phyloP scores from a whole-genome alignment of 768 basidiomycete genomes.

The Tylopilus sp. region DNA sequence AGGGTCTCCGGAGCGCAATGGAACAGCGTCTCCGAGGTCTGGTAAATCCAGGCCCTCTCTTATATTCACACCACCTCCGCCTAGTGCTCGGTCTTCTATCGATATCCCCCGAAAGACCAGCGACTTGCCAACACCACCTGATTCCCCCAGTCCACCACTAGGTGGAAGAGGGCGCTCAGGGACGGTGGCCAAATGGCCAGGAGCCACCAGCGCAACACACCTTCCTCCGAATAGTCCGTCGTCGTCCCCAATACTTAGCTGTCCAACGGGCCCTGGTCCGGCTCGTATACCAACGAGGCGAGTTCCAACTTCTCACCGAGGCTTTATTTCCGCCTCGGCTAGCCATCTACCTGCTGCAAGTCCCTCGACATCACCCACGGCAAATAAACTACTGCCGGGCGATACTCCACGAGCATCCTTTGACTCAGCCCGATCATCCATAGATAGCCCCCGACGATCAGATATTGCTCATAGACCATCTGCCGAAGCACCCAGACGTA shows the following conservation, averaged over 20 bases:
- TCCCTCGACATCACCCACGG: constrained; percentile 27
- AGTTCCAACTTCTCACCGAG: constrained; percentile 38
- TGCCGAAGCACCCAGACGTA: constrained; percentile 13
- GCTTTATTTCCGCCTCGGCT: constrained; percentile 46
- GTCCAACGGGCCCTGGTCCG: constrained; percentile 40
- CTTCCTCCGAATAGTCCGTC: constrained; percentile 38
- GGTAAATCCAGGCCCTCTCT: constrained; percentile 32
- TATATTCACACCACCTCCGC: constrained; percentile 29
- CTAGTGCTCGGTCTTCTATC: constrained; percentile 29
- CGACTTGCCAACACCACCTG: constrained; percentile 44
- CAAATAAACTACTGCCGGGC: constrained; percentile 28
- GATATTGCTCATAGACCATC: constrained; percentile 38
- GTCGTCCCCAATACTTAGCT: constrained; percentile 37
- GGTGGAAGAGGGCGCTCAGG: constrained; percentile 34
- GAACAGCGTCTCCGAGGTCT: constrained; percentile 31
- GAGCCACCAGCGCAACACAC: constrained; percentile 39
- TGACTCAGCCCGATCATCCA: constrained; percentile 20
- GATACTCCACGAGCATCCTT: constrained; percentile 17
- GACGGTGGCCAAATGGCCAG: constrained; percentile 34
- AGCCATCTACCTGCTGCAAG: constrained; percentile 49
- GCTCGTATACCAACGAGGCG: constrained; percentile 41
- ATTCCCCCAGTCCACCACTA: constrained; percentile 45
- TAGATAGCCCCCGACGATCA: constrained; percentile 33
- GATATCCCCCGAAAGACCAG: constrained; percentile 35
- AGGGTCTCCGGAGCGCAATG: constrained; percentile 24